Conservation (phyloP, 768 basidiomycete species). For the Suillus fuscotomentosus region DNA sequence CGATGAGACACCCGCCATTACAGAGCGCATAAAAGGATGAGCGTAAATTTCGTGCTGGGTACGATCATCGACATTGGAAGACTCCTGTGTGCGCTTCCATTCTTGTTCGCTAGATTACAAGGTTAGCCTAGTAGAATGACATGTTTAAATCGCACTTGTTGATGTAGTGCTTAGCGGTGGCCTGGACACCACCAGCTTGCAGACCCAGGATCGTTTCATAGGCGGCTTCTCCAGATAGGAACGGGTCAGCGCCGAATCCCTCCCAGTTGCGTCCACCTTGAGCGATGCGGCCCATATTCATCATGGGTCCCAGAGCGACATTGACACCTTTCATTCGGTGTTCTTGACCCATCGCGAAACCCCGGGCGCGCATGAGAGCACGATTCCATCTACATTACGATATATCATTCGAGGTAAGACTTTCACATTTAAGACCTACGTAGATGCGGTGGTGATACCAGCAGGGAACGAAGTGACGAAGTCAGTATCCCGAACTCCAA, state of each 20-base stretch:
- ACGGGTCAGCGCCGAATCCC: conserved; percentile 93
- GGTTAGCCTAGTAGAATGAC: not conserved
- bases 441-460: conserved; percentile 79
- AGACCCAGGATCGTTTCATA: conserved; percentile 82
- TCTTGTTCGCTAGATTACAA: conserved; percentile 34
- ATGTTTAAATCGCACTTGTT: conserved; percentile 50
- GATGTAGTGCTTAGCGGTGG: conserved; percentile 82
- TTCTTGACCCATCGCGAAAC: conserved; percentile 78
- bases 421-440: conserved; percentile 43
- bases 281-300: conserved; percentile 81
- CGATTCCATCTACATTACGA: conserved; percentile 61
- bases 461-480: conserved; percentile 79
- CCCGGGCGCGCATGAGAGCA: conserved; percentile 72
- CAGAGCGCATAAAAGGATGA: conserved; percentile 55
- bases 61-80: conserved; percentile 40
- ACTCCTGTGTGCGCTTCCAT: conserved; percentile 29
- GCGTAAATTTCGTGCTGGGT: conserved; percentile 57
- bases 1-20: conserved; percentile 63
- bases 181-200: conserved; percentile 80
- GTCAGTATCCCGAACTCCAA: conserved; percentile 77
- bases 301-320: conserved; percentile 77
- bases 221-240: conserved; percentile 71
- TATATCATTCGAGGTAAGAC: not conserved
- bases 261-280: conserved; percentile 91
- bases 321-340: conserved; percentile 84